Evolutionary conservation across 768 basidiomycete genomes (phyloP).

Genomic region (Neoboletus magnificus): DNA sequence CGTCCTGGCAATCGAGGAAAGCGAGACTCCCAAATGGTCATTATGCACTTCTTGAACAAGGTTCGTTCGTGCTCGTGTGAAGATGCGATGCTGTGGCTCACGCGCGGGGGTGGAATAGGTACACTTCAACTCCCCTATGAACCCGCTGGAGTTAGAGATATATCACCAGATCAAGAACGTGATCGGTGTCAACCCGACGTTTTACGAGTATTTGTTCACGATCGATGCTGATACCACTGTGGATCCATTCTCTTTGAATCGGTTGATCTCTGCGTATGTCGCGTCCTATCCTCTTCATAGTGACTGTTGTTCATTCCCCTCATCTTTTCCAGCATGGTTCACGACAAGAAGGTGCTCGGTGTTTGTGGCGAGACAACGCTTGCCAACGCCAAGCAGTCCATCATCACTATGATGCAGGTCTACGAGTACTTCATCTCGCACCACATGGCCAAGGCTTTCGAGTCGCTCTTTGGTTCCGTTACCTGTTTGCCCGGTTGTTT

Average conservation of each 20-base stretch:
- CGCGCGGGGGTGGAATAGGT: slow-evolving; percentile 48
- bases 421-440: slow-evolving; percentile 99
- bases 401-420: slow-evolving; percentile 98
- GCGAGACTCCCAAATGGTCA: slow-evolving; percentile 92
- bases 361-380: slow-evolving; percentile 95
- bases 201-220: slow-evolving; percentile 95
- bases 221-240: slow-evolving; percentile 96
- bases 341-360: slow-evolving; percentile 91
- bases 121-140: slow-evolving; percentile 96
- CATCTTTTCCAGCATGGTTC: slow-evolving; percentile 74
- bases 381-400: slow-evolving; percentile 90
- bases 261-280: slow-evolving; percentile 88
- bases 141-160: slow-evolving; percentile 94
- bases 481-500: slow-evolving; percentile 99
- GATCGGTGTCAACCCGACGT: slow-evolving; percentile 97
- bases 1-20: slow-evolving; percentile 98
- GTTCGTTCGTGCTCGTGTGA: slow-evolving; percentile 34
- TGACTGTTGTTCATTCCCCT: background rate
- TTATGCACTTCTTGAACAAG: slow-evolving; percentile 99
- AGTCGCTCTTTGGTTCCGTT: slow-evolving; percentile 93
- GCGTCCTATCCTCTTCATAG: background rate
- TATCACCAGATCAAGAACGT: slow-evolving; percentile 99
- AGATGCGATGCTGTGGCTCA: background rate
- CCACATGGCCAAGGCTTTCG: slow-evolving; percentile 98
- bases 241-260: slow-evolving; percentile 81